Evolutionary conservation across 768 basidiomycete genomes (phyloP).

Genomic region (Podaxis sp.): DNA sequence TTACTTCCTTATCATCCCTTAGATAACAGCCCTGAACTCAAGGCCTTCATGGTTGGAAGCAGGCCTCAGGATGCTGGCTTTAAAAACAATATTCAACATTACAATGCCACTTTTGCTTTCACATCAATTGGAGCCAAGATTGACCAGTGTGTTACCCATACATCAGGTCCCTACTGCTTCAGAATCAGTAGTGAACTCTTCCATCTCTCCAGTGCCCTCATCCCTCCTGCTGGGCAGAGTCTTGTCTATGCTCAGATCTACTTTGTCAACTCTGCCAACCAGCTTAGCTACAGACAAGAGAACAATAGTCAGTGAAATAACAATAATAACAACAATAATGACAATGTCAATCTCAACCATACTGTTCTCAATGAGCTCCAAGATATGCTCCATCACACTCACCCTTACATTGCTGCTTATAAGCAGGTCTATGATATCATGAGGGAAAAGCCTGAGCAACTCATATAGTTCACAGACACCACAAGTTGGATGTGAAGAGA

Average conservation of each 20-base stretch:
- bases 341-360: constrained; percentile 1
- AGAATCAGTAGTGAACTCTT: constrained; percentile 19
- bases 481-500: too few relatives aligned
- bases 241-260: constrained; percentile 21
- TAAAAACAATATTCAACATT: neutral
- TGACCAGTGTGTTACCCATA: neutral
- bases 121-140: neutral
- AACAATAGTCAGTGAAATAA: neutral
- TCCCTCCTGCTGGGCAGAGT: neutral
- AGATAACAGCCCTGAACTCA: neutral
- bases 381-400: constrained; percentile 11
- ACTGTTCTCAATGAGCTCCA: constrained; percentile 14
- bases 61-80: neutral
- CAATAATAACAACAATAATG: too few relatives aligned
- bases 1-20: neutral
- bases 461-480: too few relatives aligned
- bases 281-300: neutral
- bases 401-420: constrained; percentile 15
- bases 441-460: neutral
- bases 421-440: constrained; percentile 18
- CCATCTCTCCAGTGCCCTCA: constrained; percentile 15
- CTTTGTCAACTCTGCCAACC: constrained; percentile 16
- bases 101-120: neutral
- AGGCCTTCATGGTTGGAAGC: neutral
- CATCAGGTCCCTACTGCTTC: constrained; percentile 17